Evolutionary conservation across 345 rosid genomes (phyloP).

Genomic region (Lepidium didymum): DNA sequence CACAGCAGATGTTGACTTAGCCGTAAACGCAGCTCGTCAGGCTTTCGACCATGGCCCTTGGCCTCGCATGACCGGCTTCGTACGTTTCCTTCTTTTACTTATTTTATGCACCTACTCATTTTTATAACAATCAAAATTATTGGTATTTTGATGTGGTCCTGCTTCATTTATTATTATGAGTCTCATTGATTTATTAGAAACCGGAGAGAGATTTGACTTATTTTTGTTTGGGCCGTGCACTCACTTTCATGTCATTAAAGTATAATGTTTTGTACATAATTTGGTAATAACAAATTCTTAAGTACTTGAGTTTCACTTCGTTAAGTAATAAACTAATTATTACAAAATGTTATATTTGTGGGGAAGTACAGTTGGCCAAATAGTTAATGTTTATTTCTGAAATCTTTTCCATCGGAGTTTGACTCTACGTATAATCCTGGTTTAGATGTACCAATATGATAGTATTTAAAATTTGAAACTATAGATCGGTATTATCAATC

Average conservation of each 20-base stretch:
- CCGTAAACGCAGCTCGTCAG: conserved; percentile 56
- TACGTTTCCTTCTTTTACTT: conserved; percentile 19
- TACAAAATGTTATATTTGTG: not conserved
- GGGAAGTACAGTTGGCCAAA: too few species aligned
- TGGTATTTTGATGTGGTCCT: conserved; percentile 13
- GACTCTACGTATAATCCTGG: too few species aligned
- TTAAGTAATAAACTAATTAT: not conserved
- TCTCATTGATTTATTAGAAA: not conserved
- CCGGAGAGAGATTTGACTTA: conserved; percentile 1
- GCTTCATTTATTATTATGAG: conserved; percentile 2
- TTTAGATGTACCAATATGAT: too few species aligned
- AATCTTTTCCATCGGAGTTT: too few species aligned
- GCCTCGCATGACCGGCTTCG: conserved; percentile 60
- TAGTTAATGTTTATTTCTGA: too few species aligned
- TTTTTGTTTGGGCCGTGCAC: conserved; percentile 2
- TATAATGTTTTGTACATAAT: not conserved
- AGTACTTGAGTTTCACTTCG: not conserved
- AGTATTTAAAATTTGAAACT: too few species aligned
- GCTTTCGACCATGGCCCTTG: conserved; percentile 67
- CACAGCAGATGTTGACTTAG: conserved; percentile 48
- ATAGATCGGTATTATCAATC: too few species aligned
- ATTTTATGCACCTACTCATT: not conserved
- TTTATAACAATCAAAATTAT: not conserved
- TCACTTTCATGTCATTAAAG: not conserved
- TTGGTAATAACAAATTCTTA: not conserved